These are phyloP conservation scores for Tilletia walkeri DNA, from an alignment of 1,284 basidiomycete genomes.

Conservation along the genomic window DNA sequence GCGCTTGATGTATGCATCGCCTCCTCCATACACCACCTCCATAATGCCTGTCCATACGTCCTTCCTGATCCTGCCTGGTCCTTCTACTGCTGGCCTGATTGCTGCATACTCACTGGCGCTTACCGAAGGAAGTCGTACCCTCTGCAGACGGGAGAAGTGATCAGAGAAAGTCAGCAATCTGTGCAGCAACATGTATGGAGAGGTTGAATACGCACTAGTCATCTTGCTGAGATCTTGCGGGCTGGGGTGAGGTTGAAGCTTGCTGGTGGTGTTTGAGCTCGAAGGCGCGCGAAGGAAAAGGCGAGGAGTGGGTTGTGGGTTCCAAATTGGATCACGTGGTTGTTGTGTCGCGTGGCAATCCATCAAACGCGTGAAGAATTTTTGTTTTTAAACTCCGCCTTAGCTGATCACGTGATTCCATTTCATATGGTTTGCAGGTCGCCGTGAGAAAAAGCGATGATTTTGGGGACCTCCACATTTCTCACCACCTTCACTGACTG, in stretches of 20 bases:
- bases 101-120: constrained; percentile 53
- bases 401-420: no score
- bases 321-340: no score
- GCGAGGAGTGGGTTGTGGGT: no score
- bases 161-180: neutral
- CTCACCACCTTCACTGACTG: neutral
- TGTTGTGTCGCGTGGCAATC: no score
- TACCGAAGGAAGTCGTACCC: constrained; percentile 56
- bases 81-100: neutral
- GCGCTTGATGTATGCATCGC: no score
- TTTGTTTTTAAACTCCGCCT: neutral
- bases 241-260: neutral
- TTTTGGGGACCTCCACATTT: neutral
- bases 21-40: no score
- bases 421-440: no score
- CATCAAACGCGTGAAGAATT: no score
- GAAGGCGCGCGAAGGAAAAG: neutral
- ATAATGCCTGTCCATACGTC: no score
- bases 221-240: constrained; percentile 16
- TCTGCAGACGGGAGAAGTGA: constrained; percentile 22
- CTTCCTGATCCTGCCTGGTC: neutral
- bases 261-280: no score
- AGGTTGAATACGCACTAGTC: constrained; percentile 14
- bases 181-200: neutral
- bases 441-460: neutral